A percentile compares a stretch with the other conserved stretches of the same genome.
Evolutionary conservation across 2,329 filamentous ascomycete species (phyloP).

Genomic region (Dactylellina drechsleri): DNA sequence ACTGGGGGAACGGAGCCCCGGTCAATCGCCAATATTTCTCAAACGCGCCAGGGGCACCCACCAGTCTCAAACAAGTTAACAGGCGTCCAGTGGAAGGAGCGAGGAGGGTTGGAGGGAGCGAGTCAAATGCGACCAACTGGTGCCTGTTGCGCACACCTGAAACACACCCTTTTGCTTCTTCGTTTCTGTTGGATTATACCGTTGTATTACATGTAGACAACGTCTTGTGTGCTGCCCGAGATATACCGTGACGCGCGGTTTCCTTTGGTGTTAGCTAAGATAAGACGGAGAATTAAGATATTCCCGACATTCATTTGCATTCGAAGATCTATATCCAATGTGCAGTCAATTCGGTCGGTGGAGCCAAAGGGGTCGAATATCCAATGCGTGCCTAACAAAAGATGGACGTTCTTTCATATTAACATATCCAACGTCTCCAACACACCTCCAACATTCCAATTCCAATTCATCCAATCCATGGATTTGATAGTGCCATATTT

Average conservation of each 20-base stretch:
- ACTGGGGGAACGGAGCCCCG: slow-evolving; percentile 3
- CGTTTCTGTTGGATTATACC: background rate
- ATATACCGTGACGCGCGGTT: too few relatives aligned
- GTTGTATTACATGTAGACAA: background rate
- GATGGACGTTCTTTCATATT: too few relatives aligned
- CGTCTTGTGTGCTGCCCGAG: background rate
- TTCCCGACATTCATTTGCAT: too few relatives aligned
- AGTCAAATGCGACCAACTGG: slow-evolving; percentile 3
- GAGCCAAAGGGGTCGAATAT: too few relatives aligned
- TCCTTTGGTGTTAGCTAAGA: too few relatives aligned
- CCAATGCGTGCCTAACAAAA: too few relatives aligned
- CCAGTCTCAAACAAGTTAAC: slow-evolving; percentile 24
- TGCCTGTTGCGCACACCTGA: slow-evolving; percentile 30
- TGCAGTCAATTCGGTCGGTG: background rate
- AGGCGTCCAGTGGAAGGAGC: background rate
- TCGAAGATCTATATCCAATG: too few relatives aligned
- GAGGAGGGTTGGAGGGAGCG: slow-evolving; percentile 11
- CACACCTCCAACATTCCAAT: too few relatives aligned
- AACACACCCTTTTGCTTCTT: slow-evolving; percentile 25
- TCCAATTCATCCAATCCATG: too few relatives aligned
- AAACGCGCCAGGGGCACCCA: slow-evolving; percentile 30
- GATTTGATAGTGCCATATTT: too few relatives aligned
- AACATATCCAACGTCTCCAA: too few relatives aligned
- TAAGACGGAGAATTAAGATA: too few relatives aligned
- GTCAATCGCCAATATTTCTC: slow-evolving; percentile 20